Evolutionary conservation across 768 basidiomycete species (phyloP), one percentile per base, ranked within the genome.

Genomic region (Holtermanniella nyarrowii): DNA sequence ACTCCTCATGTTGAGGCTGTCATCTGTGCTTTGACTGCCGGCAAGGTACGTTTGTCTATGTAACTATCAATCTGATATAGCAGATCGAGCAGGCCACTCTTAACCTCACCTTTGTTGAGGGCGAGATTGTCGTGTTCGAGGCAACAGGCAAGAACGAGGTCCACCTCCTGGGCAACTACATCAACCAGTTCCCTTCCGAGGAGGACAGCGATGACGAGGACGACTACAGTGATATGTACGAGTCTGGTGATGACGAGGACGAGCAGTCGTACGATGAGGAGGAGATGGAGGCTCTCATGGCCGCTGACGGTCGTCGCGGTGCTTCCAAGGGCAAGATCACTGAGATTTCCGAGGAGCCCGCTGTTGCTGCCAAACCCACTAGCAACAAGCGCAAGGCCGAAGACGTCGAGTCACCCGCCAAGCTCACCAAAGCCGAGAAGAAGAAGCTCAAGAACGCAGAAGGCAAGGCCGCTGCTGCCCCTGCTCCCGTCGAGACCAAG

Each of bases 81-180:
- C 49, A 90, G 88, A 80, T 83, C 57, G 88, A 90, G 71, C 86
- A 90, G 66, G 77, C 79, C 13, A 72, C 77, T 11, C 74, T 84
- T 37, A 81, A 89, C 67, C 71, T 91, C 42, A 77, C 82, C 31
- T 78, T 93, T 48, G 78, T 82, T 54, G 77, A 79, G 12, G 79
- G 79, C 44, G 78, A 80, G 31, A 68, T 63, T 25, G 83, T 83
- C 63, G 67, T 77, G 49, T 80, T 91, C 65, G 79, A 84, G 65
- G 74, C 80, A 44, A 77, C 81, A 42, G 89, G 89, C 52, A 84
- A 86, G 74, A 95, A 95, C 69, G 74, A 82, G 45, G 77, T 89
- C 45, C 81, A 87, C 73, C 73, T 90, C 55, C 81, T 82, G 56
- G 88, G 88, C 49, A 88, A 89, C 72, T 89, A 88, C 71, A 79